Evolutionary conservation across 768 basidiomycete genomes (phyloP).

Genomic region (Chalciporus chontae): DNA sequence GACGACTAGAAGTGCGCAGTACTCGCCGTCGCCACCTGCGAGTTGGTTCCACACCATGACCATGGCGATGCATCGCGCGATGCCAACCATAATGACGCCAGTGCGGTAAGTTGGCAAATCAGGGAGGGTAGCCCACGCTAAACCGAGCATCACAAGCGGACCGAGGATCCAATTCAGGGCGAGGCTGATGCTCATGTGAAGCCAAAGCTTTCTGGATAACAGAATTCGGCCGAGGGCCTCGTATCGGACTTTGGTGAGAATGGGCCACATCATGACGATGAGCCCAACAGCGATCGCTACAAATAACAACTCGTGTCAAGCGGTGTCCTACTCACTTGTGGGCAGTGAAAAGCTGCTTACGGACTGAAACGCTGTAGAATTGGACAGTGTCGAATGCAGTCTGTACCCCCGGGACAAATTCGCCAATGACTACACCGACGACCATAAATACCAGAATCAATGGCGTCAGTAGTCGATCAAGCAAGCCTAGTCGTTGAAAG

Average conservation of each 20-base stretch:
- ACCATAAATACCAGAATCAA: slow-evolving; percentile 73
- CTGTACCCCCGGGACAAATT: slow-evolving; percentile 58
- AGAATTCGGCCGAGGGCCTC: slow-evolving; percentile 63
- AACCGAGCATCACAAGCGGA: slow-evolving; percentile 78
- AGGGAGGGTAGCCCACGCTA: slow-evolving; percentile 83
- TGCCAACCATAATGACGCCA: slow-evolving; percentile 80
- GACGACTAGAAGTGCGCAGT: slow-evolving; percentile 78
- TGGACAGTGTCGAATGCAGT: slow-evolving; percentile 58
- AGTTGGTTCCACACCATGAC: slow-evolving; percentile 82
- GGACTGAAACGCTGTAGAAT: slow-evolving; percentile 71
- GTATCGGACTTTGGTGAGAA: slow-evolving; percentile 73
- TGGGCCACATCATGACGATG: slow-evolving; percentile 88
- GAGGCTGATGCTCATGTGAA: slow-evolving; percentile 65
- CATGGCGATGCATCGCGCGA: slow-evolving; percentile 46
- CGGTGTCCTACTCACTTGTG: too few relatives aligned
- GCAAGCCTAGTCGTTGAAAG: slow-evolving; percentile 42
- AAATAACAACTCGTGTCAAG: too few relatives aligned
- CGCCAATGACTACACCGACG: slow-evolving; percentile 70
- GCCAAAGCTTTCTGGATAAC: slow-evolving; percentile 50
- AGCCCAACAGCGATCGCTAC: slow-evolving; percentile 69
- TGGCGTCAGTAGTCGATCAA: slow-evolving; percentile 62
- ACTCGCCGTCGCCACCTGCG: slow-evolving; percentile 63
- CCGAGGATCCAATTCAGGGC: slow-evolving; percentile 78
- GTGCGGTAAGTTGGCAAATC: slow-evolving; percentile 71
- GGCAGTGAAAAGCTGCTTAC: too few relatives aligned